Percentiles rank a stretch among this genome's conserved stretches.
These are phyloP conservation scores for Claviceps sp. DNA, from an alignment of 2,329 filamentous ascomycete genomes.

Conservation along the genomic window DNA sequence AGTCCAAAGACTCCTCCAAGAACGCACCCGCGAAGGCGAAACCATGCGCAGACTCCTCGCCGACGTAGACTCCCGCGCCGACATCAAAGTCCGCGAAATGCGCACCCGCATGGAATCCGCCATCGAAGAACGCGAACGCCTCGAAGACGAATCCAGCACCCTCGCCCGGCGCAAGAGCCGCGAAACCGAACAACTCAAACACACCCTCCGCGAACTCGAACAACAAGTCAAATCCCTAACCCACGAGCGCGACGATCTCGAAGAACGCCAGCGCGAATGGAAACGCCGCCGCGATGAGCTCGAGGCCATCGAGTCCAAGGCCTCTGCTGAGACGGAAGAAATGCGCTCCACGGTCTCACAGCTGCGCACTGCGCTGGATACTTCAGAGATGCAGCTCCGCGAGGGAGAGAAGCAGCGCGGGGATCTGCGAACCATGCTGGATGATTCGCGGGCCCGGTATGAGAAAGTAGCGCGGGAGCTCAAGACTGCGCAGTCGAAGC, in stretches of 20 bases:
- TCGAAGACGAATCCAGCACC: constrained; percentile 78
- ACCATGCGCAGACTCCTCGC: constrained; percentile 83
- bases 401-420: constrained; percentile 73
- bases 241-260: constrained; percentile 67
- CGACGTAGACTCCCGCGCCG: constrained; percentile 73
- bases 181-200: constrained; percentile 77
- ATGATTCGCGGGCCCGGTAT: constrained; percentile 62
- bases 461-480: constrained; percentile 66
- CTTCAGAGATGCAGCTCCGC: constrained; percentile 69
- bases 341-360: constrained; percentile 64
- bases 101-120: constrained; percentile 76
- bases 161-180: constrained; percentile 62
- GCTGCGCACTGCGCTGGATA: constrained; percentile 69
- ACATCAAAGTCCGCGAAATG: constrained; percentile 76
- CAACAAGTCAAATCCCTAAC: constrained; percentile 56
- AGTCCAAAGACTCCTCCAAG: constrained; percentile 70
- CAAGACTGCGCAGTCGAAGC: constrained; percentile 36
- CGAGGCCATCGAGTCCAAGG: constrained; percentile 54
- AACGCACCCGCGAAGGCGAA: constrained; percentile 82
- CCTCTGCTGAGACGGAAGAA: constrained; percentile 61
- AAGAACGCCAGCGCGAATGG: constrained; percentile 60
- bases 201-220: constrained; percentile 69
- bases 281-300: constrained; percentile 61
- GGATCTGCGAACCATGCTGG: constrained; percentile 61
- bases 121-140: constrained; percentile 83